Evolutionary conservation across 345 rosid genomes (phyloP).

Genomic region (Adansonia digitata): DNA sequence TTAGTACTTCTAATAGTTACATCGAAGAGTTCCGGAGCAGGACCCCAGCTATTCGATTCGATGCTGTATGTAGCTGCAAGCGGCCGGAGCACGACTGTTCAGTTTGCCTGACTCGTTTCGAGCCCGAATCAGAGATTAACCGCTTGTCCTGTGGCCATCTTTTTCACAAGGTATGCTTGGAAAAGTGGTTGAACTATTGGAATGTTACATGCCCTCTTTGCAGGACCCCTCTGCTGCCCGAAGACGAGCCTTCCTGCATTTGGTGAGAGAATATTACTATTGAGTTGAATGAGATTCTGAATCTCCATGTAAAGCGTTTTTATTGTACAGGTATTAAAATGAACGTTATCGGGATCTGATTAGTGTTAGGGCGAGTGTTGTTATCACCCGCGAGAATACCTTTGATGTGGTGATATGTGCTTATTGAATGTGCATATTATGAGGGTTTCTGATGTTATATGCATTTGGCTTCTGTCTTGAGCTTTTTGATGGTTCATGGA

Average conservation of each 20-base stretch:
- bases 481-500: not conserved
- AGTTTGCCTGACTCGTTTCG: conserved; percentile 52
- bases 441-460: conserved; percentile 18
- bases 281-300: not conserved
- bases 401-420: not conserved
- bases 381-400: not conserved
- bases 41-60: conserved; percentile 49
- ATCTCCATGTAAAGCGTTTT: conserved; percentile 18
- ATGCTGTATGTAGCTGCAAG: conserved; percentile 39
- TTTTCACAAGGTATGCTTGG: conserved; percentile 69
- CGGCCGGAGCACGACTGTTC: conserved; percentile 53
- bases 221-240: conserved; percentile 57
- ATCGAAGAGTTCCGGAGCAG: conserved; percentile 59
- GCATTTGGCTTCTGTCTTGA: conserved; percentile 15
- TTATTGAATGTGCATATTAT: conserved; percentile 23
- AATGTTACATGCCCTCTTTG: conserved; percentile 72
- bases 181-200: conserved; percentile 74
- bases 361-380: not conserved
- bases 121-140: conserved; percentile 64
- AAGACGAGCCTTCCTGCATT: conserved; percentile 39
- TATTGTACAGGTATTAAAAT: conserved; percentile 20
- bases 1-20: conserved; percentile 39
- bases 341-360: conserved; percentile 1
- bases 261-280: conserved; percentile 33
- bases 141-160: conserved; percentile 58